A percentile compares a stretch with the other conserved stretches of the same genome.
phyloP scores from a whole-genome alignment of 2,329 filamentous ascomycete species.

The Mycosphaerella sp. region DNA sequence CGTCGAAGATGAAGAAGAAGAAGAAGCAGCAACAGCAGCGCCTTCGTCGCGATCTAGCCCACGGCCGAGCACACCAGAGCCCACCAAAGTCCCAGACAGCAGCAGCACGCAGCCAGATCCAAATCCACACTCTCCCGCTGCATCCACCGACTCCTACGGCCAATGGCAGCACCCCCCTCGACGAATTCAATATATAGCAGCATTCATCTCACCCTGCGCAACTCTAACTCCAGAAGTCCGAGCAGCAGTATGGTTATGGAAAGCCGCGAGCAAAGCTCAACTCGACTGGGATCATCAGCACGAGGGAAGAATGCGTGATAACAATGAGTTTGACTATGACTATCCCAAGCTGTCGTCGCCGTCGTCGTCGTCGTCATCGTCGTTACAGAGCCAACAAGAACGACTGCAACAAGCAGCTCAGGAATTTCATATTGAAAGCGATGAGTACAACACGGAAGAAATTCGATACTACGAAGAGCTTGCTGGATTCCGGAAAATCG shows the following conservation, averaged over 20 bases:
- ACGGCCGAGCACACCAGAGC: neutral
- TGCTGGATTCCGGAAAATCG: constrained; percentile 14
- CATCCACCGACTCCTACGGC: constrained; percentile 15
- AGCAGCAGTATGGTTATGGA: constrained; percentile 23
- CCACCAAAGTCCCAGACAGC: neutral
- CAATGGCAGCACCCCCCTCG: constrained; percentile 20
- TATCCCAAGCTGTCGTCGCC: too few relatives aligned
- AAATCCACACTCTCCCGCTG: constrained; percentile 2
- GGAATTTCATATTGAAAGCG: constrained; percentile 5
- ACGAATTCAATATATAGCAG: constrained; percentile 21
- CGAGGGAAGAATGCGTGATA: constrained; percentile 3
- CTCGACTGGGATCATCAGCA: constrained; percentile 19
- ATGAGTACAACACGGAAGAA: constrained; percentile 10
- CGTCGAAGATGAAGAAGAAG: neutral
- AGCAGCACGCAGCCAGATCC: too few relatives aligned
- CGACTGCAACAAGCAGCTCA: too few relatives aligned
- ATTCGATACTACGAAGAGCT: constrained; percentile 7
- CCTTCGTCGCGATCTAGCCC: neutral
- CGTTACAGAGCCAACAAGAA: too few relatives aligned
- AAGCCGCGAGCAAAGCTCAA: constrained; percentile 19
- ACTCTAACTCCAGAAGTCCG: constrained; percentile 17
- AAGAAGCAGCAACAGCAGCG: too few relatives aligned
- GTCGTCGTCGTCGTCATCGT: too few relatives aligned
- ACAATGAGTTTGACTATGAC: neutral
- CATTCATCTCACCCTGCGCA: constrained; percentile 15